Conservation (phyloP, 2,329 filamentous ascomycete genomes). For the Beauveria sp. region DNA sequence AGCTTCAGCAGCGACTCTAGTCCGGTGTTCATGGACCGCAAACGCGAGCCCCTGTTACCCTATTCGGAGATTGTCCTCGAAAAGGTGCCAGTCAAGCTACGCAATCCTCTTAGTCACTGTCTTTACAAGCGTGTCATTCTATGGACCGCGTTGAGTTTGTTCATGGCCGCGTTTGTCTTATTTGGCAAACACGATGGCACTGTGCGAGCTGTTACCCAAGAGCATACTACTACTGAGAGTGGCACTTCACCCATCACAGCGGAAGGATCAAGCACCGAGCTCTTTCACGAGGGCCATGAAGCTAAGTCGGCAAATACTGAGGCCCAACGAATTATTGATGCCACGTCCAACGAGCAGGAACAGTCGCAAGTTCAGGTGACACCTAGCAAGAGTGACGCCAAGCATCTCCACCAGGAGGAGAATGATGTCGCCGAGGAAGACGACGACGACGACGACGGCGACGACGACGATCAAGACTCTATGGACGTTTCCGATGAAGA, state of each 20-base stretch:
- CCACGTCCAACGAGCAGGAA: background rate
- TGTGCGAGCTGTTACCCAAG: constrained; percentile 5
- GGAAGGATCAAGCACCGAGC: background rate
- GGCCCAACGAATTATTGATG: background rate
- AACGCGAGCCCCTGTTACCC: constrained; percentile 27
- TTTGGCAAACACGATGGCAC: constrained; percentile 26
- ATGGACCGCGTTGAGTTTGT: constrained; percentile 37
- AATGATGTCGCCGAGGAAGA: background rate
- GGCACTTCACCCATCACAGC: background rate
- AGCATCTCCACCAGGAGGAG: background rate
- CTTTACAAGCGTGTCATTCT: constrained; percentile 45
- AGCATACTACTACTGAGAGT: background rate
- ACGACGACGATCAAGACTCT: background rate
- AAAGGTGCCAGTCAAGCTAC: constrained; percentile 33
- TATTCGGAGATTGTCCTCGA: constrained; percentile 24
- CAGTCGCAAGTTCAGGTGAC: background rate
- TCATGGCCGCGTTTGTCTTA: constrained; percentile 33
- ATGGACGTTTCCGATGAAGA: background rate
- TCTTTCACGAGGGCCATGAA: background rate
- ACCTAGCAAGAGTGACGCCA: background rate
- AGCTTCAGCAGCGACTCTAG: constrained; percentile 29
- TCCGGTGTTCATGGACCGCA: constrained; percentile 23
- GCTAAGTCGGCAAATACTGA: background rate
- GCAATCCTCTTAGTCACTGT: constrained; percentile 41
- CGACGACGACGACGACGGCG: background rate